These are phyloP conservation scores for Lipomyces sp. DNA, from an alignment of 805 yeast genomes.

Conservation along the genomic window DNA sequence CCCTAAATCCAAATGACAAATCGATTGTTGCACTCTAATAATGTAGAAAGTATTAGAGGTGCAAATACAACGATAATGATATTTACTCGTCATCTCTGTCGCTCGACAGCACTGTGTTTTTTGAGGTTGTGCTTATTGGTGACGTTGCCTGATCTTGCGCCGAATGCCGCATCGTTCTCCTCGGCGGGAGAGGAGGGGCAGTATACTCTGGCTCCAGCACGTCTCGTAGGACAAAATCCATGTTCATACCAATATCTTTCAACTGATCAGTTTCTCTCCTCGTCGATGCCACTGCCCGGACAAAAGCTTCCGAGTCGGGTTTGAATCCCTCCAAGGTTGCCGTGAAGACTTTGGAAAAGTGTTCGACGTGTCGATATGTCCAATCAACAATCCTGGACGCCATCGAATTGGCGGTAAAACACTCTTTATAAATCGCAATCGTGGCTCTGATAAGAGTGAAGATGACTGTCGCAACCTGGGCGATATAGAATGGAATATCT, in stretches of 20 bases:
- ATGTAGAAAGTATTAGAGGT: not conserved
- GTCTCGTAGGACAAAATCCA: constrained; percentile 34
- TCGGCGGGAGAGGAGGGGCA: not conserved
- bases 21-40: not conserved
- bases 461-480: constrained; percentile 65
- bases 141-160: not conserved
- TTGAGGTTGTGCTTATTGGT: not conserved
- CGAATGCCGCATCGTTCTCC: not conserved
- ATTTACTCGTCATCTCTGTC: not conserved
- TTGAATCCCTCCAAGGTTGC: constrained; percentile 57
- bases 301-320: constrained; percentile 15
- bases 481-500: constrained; percentile 57
- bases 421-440: constrained; percentile 56
- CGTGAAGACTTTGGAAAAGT: constrained; percentile 62
- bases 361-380: constrained; percentile 68
- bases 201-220: constrained; percentile 15
- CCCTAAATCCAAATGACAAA: not conserved
- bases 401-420: constrained; percentile 54
- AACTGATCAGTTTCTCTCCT: constrained; percentile 31
- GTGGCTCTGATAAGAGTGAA: constrained; percentile 67
- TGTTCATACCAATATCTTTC: constrained; percentile 35
- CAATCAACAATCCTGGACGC: constrained; percentile 74
- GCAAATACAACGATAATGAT: not conserved
- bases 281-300: constrained; percentile 29
- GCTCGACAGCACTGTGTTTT: not conserved